Evolutionary conservation across 1,284 basidiomycete species (phyloP), one percentile per base, ranked within the genome.

Genomic region (Irpex sp.): DNA sequence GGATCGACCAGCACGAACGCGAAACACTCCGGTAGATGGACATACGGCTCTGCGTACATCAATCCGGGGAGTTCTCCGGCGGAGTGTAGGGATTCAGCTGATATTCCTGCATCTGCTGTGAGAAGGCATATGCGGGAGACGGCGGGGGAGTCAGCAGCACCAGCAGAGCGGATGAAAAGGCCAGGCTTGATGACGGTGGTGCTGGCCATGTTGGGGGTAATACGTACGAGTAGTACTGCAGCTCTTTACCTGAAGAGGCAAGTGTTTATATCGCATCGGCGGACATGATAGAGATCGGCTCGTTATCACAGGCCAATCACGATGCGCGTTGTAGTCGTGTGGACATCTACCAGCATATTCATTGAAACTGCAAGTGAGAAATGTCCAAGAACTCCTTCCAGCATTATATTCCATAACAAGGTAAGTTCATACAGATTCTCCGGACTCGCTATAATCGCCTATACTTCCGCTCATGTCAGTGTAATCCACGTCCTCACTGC

Each of bases 121-220:
- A 93, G 84, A 56, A 95, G 85, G 78, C 94, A 95, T 76, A 95
- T 92, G 67, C 82, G 86, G 69, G 90, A 92, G 64, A 95, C 82
- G 0, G 88, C 85, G 2, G 83, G 78, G 13, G 84, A 85, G 76
- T 95, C 94, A 15, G 80, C 80, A 69, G 84, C 82, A 45, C 83
- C 85, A n/a, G 85, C 91, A 74, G 79, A 84, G 71, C 92, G 91
- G 75, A 94, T 89, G 68, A 64, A 64, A 11, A 64, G 62, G 10
- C 4, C 27, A 27, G 62, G 9, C 58, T 20, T 60, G 5, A 3
- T 56, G 49, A 11, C 13, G 59, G 24, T 22, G 59, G n/a, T 43
- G 5, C 38, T 15, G 38, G 62, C 62, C 62, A 64, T 64, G 62
- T 43, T 42, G 59, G 13, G 59, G 22, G 10, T 6, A n/a, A 43